Evolutionary conservation across 305 asterid species (phyloP).

Genomic region (Fraxinus sp.): DNA sequence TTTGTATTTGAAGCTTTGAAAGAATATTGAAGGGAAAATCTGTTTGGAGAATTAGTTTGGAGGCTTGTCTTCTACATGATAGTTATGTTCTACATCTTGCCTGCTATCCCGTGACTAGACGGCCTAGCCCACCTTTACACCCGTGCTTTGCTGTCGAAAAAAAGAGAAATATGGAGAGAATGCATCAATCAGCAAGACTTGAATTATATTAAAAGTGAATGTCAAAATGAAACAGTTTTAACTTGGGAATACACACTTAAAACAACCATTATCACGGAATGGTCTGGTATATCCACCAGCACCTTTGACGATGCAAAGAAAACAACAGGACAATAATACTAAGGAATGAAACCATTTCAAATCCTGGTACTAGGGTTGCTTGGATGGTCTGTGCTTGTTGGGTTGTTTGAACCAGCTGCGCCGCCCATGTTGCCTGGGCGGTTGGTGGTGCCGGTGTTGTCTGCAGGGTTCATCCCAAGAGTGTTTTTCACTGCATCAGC

Average conservation of each 20-base stretch:
- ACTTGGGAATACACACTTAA: neutral
- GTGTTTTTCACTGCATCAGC: conserved; percentile 39
- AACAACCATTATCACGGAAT: neutral
- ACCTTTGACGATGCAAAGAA: neutral
- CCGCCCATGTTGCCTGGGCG: neutral
- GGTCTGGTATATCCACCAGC: neutral
- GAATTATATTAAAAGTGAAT: neutral
- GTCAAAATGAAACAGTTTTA: neutral
- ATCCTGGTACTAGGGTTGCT: conserved; percentile 9
- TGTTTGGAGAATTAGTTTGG: neutral
- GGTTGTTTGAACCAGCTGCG: neutral
- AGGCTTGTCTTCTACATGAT: neutral
- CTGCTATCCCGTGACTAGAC: neutral
- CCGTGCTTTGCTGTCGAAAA: neutral
- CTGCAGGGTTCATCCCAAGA: conserved; percentile 23
- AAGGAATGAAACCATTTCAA: neutral
- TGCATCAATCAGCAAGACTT: neutral
- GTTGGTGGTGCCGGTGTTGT: neutral
- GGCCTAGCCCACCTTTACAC: neutral
- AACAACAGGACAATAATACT: neutral
- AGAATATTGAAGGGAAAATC: neutral
- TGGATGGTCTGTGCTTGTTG: neutral
- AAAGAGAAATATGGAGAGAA: neutral
- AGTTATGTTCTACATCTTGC: neutral
- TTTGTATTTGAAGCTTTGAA: neutral